phyloP scores from a whole-genome alignment of 164 flowering plant species.

The Dillenia suffruticosa region DNA sequence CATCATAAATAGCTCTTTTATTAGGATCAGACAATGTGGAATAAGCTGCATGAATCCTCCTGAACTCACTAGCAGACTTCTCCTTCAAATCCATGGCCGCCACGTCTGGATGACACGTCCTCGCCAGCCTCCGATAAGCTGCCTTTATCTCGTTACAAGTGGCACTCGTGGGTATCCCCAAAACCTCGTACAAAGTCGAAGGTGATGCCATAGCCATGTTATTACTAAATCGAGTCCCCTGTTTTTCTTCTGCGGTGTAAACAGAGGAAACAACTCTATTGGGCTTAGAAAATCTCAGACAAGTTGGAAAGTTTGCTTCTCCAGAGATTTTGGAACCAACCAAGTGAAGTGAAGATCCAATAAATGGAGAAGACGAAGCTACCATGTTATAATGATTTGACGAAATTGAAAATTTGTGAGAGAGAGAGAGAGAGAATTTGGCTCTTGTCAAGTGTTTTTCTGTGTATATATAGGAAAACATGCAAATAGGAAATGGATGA shows the following conservation, averaged over 20 bases:
- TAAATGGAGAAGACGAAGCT: background rate
- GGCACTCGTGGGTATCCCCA: slow-evolving; percentile 32
- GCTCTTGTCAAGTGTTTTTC: too few species aligned
- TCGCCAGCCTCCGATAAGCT: slow-evolving; percentile 39
- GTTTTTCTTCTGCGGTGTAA: background rate
- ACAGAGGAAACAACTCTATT: background rate
- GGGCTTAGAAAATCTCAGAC: background rate
- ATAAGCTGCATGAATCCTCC: slow-evolving; percentile 32
- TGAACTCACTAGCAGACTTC: slow-evolving; percentile 25
- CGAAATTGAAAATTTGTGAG: background rate
- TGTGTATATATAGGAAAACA: background rate
- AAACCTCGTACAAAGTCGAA: slow-evolving; percentile 33
- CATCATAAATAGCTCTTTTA: slow-evolving; percentile 31
- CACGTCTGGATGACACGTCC: slow-evolving; percentile 41
- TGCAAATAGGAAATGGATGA: background rate
- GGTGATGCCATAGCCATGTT: slow-evolving; percentile 7
- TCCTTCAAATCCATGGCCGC: slow-evolving; percentile 16
- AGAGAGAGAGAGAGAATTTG: background rate
- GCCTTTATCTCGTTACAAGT: slow-evolving; percentile 27
- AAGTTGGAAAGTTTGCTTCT: background rate
- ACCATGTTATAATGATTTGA: background rate
- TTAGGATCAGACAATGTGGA: slow-evolving; percentile 34
- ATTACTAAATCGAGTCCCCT: background rate
- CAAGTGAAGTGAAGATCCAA: background rate
- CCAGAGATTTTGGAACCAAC: background rate